These are phyloP conservation scores for Chamaenerion angustifolium DNA, from an alignment of 345 rosid species.

Conservation along the genomic window DNA sequence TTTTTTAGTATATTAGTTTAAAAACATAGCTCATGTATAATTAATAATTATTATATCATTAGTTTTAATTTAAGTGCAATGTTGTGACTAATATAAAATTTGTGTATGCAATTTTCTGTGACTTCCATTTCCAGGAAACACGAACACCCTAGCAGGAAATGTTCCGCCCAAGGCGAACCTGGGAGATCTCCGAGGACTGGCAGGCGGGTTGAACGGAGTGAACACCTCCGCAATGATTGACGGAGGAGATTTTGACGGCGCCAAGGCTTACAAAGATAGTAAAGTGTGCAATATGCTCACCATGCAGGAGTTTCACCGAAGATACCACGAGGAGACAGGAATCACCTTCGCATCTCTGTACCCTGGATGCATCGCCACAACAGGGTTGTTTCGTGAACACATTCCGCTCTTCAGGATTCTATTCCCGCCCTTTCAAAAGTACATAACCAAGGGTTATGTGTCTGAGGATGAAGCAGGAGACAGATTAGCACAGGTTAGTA, in stretches of 20 bases:
- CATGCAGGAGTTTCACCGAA: slow-evolving; percentile 92
- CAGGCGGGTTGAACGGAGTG: slow-evolving; percentile 61
- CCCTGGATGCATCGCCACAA: slow-evolving; percentile 98
- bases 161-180: slow-evolving; percentile 96
- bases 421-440: slow-evolving; percentile 95
- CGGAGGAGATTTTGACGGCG: slow-evolving; percentile 90
- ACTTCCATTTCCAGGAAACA: slow-evolving; percentile 78
- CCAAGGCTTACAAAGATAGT: slow-evolving; percentile 97
- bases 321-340: slow-evolving; percentile 75
- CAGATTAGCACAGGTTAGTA: slow-evolving; percentile 89
- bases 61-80: no score
- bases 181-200: slow-evolving; percentile 81
- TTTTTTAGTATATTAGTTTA: no score
- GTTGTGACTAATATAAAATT: no score
- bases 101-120: no score
- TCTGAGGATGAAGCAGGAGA: slow-evolving; percentile 89
- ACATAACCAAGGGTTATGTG: slow-evolving; percentile 88
- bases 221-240: slow-evolving; percentile 83
- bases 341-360: slow-evolving; percentile 88
- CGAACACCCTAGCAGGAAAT: slow-evolving; percentile 92
- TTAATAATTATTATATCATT: no score
- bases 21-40: no score
- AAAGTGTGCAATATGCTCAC: slow-evolving; percentile 95
- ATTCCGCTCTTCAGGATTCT: slow-evolving; percentile 76
- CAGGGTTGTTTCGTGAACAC: slow-evolving; percentile 96